Percentiles rank a stretch among this genome's conserved stretches.
Conservation (phyloP, 768 basidiomycete genomes). For the Tephrocybe sp. region DNA sequence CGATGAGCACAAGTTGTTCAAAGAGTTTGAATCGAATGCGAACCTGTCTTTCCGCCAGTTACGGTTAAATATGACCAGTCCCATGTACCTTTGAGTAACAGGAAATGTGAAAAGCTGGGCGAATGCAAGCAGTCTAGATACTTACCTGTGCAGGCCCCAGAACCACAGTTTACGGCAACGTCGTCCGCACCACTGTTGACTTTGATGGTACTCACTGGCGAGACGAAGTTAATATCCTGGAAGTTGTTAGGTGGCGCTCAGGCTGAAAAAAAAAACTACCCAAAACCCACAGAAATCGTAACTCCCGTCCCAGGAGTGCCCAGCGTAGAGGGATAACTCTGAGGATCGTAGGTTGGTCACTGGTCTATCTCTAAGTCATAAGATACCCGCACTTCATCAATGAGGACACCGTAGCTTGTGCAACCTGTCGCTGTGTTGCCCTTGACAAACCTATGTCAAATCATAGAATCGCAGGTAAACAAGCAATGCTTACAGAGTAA, state of each 20-base stretch:
- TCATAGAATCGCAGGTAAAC: background rate
- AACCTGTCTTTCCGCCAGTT: conserved; percentile 41
- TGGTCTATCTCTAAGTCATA: no score
- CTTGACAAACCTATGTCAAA: conserved; percentile 22
- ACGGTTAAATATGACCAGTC: conserved; percentile 45
- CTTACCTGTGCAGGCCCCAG: conserved; percentile 45
- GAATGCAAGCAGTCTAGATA: background rate
- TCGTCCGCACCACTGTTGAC: conserved; percentile 40
- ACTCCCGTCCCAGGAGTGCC: conserved; percentile 58
- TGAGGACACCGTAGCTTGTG: conserved; percentile 51
- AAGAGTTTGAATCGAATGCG: background rate
- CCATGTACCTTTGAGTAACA: conserved; percentile 40
- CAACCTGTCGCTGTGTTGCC: conserved; percentile 53
- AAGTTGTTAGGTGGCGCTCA: background rate
- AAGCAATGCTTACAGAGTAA: conserved; percentile 35
- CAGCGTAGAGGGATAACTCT: conserved; percentile 56
- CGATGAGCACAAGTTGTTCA: background rate
- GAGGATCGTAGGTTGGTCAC: conserved; percentile 1
- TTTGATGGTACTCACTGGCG: conserved; percentile 35
- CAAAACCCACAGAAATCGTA: conserved; percentile 47
- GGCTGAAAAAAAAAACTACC: background rate
- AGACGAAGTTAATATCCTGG: conserved; percentile 48
- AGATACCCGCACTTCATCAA: conserved; percentile 47
- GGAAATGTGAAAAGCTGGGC: background rate
- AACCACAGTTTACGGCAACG: conserved; percentile 57